phyloP scores from a whole-genome alignment of 805 yeast genomes.

The Yarrowia alimentaria region DNA sequence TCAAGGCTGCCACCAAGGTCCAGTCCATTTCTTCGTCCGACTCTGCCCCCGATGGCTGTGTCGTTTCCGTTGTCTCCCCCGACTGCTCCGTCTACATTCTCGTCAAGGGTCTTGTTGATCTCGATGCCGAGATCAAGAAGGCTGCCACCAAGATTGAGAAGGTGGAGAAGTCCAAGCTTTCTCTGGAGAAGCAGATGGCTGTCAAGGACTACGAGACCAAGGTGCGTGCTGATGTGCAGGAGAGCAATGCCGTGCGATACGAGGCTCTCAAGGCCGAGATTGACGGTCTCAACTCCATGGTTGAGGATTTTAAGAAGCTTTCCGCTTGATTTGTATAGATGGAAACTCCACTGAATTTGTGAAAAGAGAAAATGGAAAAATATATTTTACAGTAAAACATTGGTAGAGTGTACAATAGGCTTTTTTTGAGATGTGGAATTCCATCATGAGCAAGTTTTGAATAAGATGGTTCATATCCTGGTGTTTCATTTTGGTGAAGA shows the following conservation, averaged over 20 bases:
- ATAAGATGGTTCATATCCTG: no score
- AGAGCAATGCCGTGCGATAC: conserved; percentile 63
- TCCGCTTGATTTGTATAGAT: conserved; percentile 59
- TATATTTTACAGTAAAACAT: no score
- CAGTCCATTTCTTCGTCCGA: conserved; percentile 53
- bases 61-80: conserved; percentile 75
- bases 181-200: conserved; percentile 65
- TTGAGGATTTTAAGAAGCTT: conserved; percentile 64
- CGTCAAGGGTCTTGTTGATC: conserved; percentile 92
- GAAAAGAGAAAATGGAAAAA: no score
- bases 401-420: no score
- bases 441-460: no score
- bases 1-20: conserved; percentile 82
- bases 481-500: no score
- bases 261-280: conserved; percentile 80
- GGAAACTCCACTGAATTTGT: conserved; percentile 39
- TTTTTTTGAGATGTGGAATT: no score
- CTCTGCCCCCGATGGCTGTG: conserved; percentile 84
- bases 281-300: conserved; percentile 83
- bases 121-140: conserved; percentile 85
- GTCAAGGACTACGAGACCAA: conserved; percentile 79
- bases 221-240: conserved; percentile 80
- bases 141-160: conserved; percentile 73
- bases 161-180: conserved; percentile 56
- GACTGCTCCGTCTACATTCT: conserved; percentile 82